Percentiles rank a stretch among this genome's conserved stretches.
Conservation (phyloP, 2,329 filamentous ascomycete genomes). For the Alternaria consortialis region DNA sequence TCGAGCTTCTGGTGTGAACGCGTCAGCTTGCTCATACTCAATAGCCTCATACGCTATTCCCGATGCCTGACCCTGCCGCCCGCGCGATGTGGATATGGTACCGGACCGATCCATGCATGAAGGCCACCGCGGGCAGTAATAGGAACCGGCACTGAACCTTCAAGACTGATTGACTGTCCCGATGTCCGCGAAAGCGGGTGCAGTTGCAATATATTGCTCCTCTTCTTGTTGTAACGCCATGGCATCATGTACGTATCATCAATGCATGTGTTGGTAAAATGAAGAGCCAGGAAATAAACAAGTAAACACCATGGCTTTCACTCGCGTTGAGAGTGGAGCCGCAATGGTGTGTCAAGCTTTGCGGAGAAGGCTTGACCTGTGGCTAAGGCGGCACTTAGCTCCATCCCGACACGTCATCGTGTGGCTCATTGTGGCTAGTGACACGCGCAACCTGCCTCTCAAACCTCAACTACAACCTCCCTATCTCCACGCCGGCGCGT, state of each 20-base stretch:
- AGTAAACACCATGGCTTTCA: neutral
- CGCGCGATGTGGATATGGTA: neutral
- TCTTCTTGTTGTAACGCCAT: no score
- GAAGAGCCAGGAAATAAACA: neutral
- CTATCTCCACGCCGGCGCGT: neutral
- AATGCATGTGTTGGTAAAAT: no score
- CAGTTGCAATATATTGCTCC: no score
- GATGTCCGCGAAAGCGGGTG: no score
- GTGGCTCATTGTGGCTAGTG: slow-evolving; percentile 3
- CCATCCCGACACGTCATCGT: slow-evolving; percentile 1
- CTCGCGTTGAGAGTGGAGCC: neutral
- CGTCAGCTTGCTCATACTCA: neutral
- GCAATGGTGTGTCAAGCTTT: slow-evolving; percentile 8
- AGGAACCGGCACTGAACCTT: no score
- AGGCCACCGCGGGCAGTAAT: neutral
- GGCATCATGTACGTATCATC: no score
- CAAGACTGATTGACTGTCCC: no score
- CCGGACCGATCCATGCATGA: neutral
- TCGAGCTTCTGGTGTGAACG: neutral
- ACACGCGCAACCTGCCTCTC: neutral
- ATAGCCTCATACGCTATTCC: neutral
- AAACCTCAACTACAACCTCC: neutral
- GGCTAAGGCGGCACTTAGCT: neutral
- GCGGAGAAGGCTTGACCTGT: slow-evolving; percentile 9
- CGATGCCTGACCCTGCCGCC: neutral